Conservation (phyloP, 208 protist genomes). For the Acanthamoeba polyphaga region DNA sequence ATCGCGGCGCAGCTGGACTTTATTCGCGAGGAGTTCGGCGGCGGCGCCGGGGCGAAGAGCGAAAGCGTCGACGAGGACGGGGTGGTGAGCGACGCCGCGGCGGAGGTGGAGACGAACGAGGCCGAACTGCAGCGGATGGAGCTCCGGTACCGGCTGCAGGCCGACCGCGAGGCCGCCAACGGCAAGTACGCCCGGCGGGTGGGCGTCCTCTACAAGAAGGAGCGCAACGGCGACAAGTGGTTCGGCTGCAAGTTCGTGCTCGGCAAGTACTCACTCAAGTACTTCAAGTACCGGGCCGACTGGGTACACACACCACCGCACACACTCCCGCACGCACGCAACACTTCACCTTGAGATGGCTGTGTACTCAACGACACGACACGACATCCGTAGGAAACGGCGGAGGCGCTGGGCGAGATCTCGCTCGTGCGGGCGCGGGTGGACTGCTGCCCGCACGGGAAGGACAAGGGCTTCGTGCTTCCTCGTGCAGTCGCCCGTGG, state of each 20-base stretch:
- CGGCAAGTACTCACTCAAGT: constrained; percentile 11
- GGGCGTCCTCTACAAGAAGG: constrained; percentile 35
- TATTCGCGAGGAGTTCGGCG: neutral
- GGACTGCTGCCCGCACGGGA: neutral
- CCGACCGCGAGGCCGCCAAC: neutral
- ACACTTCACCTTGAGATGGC: neutral
- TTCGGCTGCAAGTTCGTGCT: constrained; percentile 37
- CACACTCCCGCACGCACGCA: neutral
- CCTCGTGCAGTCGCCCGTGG: neutral
- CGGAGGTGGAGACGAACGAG: neutral
- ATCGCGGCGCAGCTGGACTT: neutral
- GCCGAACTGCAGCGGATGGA: neutral
- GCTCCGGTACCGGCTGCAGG: neutral
- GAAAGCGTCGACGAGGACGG: neutral
- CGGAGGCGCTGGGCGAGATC: neutral
- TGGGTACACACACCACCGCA: neutral
- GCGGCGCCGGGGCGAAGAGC: neutral
- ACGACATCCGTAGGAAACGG: neutral
- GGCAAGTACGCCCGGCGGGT: neutral
- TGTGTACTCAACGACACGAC: no score
- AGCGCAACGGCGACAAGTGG: constrained; percentile 23
- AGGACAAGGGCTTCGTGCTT: constrained; percentile 10
- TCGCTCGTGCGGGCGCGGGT: neutral
- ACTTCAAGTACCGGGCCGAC: constrained; percentile 9
- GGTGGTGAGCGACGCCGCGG: neutral